These are phyloP conservation scores for Trypanosoma conorhini DNA, from an alignment of 208 protist species.

Conservation along the genomic window DNA sequence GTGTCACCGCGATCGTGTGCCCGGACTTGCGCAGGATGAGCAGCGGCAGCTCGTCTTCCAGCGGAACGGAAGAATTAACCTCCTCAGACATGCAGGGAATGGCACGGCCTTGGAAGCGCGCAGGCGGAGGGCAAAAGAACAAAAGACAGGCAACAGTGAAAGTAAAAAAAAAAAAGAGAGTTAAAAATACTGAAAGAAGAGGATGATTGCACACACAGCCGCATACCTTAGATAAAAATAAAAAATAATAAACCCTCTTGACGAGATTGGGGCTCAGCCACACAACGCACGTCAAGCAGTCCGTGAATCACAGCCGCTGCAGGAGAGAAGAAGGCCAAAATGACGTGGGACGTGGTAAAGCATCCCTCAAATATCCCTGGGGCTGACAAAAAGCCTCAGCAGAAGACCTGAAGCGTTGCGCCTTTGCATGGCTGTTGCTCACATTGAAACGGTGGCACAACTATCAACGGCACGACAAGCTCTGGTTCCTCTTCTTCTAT, in stretches of 20 bases:
- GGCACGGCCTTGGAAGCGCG: background rate
- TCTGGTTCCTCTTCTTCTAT: conserved; percentile 30
- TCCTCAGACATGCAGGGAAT: conserved; percentile 12
- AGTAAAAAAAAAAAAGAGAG: conserved; percentile 13
- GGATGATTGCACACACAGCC: background rate
- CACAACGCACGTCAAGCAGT: background rate
- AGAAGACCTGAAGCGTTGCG: conserved; percentile 8
- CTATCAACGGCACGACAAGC: conserved; percentile 41
- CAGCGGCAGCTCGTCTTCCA: conserved; percentile 24
- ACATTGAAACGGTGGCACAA: conserved; percentile 28
- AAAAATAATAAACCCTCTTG: conserved; percentile 1
- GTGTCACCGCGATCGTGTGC: conserved; percentile 29
- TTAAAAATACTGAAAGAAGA: conserved; percentile 15
- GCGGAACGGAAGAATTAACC: background rate
- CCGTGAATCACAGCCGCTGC: background rate
- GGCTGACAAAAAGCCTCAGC: background rate
- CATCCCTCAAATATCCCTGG: background rate
- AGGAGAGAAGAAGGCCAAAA: background rate
- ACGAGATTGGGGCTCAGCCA: background rate
- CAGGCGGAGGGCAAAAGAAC: conserved; percentile 3
- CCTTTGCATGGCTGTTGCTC: conserved; percentile 19
- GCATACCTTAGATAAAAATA: too few species aligned
- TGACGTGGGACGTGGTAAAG: background rate
- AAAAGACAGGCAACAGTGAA: background rate
- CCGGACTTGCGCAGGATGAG: conserved; percentile 23